A percentile compares a stretch with the other conserved stretches of the same genome.
Conservation (phyloP, 1,284 basidiomycete species). For the Papiliotrema terrestris region DNA sequence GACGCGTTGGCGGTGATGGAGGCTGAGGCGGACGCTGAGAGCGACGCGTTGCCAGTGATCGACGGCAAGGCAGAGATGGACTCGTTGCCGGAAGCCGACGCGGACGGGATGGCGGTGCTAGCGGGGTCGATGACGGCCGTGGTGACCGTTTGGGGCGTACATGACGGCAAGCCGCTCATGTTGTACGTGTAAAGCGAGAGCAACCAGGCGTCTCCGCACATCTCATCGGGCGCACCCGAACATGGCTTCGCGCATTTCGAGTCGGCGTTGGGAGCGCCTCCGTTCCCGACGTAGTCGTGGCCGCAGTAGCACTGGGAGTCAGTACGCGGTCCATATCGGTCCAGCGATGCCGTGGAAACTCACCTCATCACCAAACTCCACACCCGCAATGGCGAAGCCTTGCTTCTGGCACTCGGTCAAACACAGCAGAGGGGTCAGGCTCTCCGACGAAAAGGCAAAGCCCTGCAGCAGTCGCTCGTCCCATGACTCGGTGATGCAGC, state of each 20-base stretch:
- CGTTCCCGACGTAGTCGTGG: conserved; percentile 18
- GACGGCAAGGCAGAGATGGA: background rate
- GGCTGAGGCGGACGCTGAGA: conserved; percentile 6
- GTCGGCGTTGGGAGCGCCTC: conserved; percentile 15
- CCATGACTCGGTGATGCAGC: conserved; percentile 41
- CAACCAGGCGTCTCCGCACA: conserved; percentile 36
- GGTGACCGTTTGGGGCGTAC: conserved; percentile 5
- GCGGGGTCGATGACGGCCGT: conserved; percentile 1
- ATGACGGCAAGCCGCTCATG: conserved; percentile 7
- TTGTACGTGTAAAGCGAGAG: conserved; percentile 31
- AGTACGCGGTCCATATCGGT: background rate
- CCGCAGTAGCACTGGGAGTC: conserved; percentile 33
- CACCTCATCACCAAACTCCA: conserved; percentile 41
- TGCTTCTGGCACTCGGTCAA: conserved; percentile 31
- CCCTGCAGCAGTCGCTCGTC: conserved; percentile 37
- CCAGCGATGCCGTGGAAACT: conserved; percentile 2
- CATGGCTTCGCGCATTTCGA: conserved; percentile 31
- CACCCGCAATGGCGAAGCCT: conserved; percentile 42
- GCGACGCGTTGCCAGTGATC: conserved; percentile 1
- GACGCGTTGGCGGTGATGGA: conserved; percentile 1
- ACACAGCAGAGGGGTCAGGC: conserved; percentile 34
- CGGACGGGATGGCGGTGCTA: too few relatives aligned
- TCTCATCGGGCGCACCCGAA: conserved; percentile 20
- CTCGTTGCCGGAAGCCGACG: background rate
- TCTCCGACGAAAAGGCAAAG: conserved; percentile 25